Conservation (phyloP, 139 green algal genomes). For the Gonium pectorale region DNA sequence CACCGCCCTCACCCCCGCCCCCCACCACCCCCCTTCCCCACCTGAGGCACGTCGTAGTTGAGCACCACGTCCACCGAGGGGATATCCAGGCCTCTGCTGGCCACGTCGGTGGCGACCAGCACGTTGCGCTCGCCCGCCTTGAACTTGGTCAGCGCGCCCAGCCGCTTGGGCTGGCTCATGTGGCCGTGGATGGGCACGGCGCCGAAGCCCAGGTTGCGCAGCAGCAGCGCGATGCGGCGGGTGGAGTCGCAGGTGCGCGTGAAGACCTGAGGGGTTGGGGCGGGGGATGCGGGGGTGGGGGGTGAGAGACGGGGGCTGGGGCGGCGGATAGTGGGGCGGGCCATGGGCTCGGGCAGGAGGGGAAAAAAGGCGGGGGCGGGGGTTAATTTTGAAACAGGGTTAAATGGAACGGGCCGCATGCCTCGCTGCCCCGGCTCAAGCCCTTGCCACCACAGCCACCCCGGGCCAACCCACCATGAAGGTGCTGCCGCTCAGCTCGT, state of each 20-base stretch:
- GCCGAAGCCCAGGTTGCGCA: slow-evolving; percentile 97
- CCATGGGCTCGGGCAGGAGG: neutral
- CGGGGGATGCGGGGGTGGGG: neutral
- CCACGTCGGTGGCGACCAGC: slow-evolving; percentile 93
- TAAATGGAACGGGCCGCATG: too few relatives aligned
- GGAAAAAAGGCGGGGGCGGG: neutral
- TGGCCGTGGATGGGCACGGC: slow-evolving; percentile 98
- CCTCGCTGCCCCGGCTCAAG: neutral
- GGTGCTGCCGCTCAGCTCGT: slow-evolving; percentile 82
- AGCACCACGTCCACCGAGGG: slow-evolving; percentile 95
- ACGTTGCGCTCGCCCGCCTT: slow-evolving; percentile 81
- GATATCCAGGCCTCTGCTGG: slow-evolving; percentile 94
- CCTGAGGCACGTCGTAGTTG: slow-evolving; percentile 96
- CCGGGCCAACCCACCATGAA: slow-evolving; percentile 71
- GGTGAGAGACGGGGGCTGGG: neutral
- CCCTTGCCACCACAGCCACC: too few relatives aligned
- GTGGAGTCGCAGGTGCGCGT: slow-evolving; percentile 96
- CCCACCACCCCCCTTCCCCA: neutral
- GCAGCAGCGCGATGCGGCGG: slow-evolving; percentile 89
- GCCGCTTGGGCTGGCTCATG: slow-evolving; percentile 97
- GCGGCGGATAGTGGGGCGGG: neutral
- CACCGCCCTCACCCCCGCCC: neutral
- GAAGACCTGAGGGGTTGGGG: slow-evolving; percentile 81
- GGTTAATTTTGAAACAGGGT: too few relatives aligned
- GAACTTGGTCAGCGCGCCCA: slow-evolving; percentile 98